These are phyloP conservation scores for Tagetes erecta DNA, from an alignment of 129 eudicot species.

Conservation along the genomic window DNA sequence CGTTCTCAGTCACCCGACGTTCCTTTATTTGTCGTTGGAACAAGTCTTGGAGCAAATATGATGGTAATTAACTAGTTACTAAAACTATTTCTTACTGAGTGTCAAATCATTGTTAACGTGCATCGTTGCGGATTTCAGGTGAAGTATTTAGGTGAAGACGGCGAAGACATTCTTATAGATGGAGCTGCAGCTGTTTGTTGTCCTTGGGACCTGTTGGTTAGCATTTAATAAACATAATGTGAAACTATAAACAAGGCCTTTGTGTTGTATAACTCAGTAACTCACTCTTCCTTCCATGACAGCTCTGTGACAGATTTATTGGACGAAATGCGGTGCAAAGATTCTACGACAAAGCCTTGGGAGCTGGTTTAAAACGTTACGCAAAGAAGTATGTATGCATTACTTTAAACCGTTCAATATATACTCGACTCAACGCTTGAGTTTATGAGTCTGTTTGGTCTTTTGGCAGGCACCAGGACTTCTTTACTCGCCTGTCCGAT, in stretches of 20 bases:
- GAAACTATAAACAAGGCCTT: neutral
- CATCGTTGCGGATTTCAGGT: constrained; percentile 51
- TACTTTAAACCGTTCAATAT: constrained; percentile 17
- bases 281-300: constrained; percentile 29
- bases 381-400: constrained; percentile 71
- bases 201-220: constrained; percentile 96
- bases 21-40: constrained; percentile 84
- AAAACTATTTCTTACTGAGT: neutral
- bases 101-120: constrained; percentile 21
- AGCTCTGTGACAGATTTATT: constrained; percentile 86
- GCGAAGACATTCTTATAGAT: constrained; percentile 59
- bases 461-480: constrained; percentile 69
- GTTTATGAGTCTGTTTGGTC: constrained; percentile 18
- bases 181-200: constrained; percentile 98
- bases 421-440: neutral
- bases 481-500: constrained; percentile 77
- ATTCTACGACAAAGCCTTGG: constrained; percentile 71
- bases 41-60: constrained; percentile 97
- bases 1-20: constrained; percentile 58
- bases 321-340: constrained; percentile 69
- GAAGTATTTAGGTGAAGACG: constrained; percentile 93
- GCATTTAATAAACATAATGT: constrained; percentile 33
- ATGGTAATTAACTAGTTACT: constrained; percentile 47
- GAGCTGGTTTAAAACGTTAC: constrained; percentile 73
- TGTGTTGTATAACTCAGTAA: neutral